These are phyloP conservation scores for Amphichorda felina DNA, from an alignment of 2,329 filamentous ascomycete species.

Conservation along the genomic window DNA sequence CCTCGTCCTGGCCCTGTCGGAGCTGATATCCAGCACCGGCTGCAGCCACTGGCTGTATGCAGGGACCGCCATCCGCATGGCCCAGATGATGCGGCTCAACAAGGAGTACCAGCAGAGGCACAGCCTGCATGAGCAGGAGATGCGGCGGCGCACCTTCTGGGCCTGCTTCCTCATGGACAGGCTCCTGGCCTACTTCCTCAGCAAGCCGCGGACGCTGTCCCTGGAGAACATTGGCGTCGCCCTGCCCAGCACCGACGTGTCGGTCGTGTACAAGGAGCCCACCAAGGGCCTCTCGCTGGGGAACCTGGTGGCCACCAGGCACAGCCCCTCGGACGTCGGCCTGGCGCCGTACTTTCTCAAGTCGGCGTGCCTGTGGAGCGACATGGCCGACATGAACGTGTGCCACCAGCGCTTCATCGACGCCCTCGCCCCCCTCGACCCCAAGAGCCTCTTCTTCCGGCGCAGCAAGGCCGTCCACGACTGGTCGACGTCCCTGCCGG, in stretches of 20 bases:
- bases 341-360: slow-evolving; percentile 9
- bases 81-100: slow-evolving; percentile 12
- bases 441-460: slow-evolving; percentile 1
- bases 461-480: slow-evolving; percentile 4
- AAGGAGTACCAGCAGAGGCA: slow-evolving; percentile 11
- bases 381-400: slow-evolving; percentile 7
- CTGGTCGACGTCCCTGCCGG: slow-evolving; percentile 7
- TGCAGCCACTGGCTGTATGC: slow-evolving; percentile 10
- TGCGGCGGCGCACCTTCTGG: slow-evolving; percentile 14
- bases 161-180: slow-evolving; percentile 9
- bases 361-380: slow-evolving; percentile 8
- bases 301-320: slow-evolving; percentile 3
- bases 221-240: slow-evolving; percentile 5
- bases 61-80: slow-evolving; percentile 12
- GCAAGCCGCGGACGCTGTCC: slow-evolving; percentile 6
- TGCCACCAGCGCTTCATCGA: slow-evolving; percentile 5
- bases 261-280: slow-evolving; percentile 7
- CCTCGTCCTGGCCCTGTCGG: slow-evolving; percentile 9
- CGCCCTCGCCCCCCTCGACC: slow-evolving; percentile 6
- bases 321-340: slow-evolving; percentile 8
- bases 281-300: slow-evolving; percentile 6
- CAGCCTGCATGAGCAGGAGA: slow-evolving; percentile 10
- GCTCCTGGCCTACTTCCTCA: slow-evolving; percentile 6
- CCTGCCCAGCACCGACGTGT: slow-evolving; percentile 7
- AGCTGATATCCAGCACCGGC: slow-evolving; percentile 10